phyloP scores from a whole-genome alignment of 441 rosid species.

The Pelargonium hybrid region DNA sequence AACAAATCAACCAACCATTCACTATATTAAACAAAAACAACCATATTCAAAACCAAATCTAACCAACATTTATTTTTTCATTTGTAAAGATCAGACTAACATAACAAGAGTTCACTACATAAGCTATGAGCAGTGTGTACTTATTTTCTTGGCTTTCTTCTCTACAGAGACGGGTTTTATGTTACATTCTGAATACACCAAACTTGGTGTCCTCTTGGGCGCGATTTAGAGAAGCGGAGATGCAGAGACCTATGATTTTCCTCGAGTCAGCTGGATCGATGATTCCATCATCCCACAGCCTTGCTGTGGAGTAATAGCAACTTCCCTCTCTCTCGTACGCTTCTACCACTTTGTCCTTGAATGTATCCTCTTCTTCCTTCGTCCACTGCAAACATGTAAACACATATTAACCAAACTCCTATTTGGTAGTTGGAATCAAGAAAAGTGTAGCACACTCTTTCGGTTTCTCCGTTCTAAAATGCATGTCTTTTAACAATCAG shows the following conservation, averaged over 20 bases:
- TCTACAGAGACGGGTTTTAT: background rate
- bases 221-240: constrained; percentile 58
- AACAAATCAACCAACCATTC: too few relatives aligned
- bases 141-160: background rate
- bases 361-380: constrained; percentile 55
- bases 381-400: constrained; percentile 48
- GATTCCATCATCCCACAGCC: constrained; percentile 95
- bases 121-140: too few relatives aligned
- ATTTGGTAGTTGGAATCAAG: background rate
- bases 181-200: constrained; percentile 85
- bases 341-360: constrained; percentile 63
- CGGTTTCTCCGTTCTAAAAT: background rate
- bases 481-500: too few relatives aligned
- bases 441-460: too few relatives aligned
- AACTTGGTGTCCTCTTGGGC: constrained; percentile 55
- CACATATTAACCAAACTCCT: background rate
- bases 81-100: too few relatives aligned
- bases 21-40: too few relatives aligned
- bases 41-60: too few relatives aligned
- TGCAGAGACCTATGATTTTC: constrained; percentile 55
- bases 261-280: constrained; percentile 86
- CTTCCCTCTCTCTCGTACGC: constrained; percentile 76
- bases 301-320: constrained; percentile 70
- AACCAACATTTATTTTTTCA: too few relatives aligned
- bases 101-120: too few relatives aligned